Percentiles rank a stretch among this genome's conserved stretches.
These are phyloP conservation scores for Syncephalastrum monosporum DNA, from an alignment of 371 early-diverging fungal genomes.

Conservation along the genomic window DNA sequence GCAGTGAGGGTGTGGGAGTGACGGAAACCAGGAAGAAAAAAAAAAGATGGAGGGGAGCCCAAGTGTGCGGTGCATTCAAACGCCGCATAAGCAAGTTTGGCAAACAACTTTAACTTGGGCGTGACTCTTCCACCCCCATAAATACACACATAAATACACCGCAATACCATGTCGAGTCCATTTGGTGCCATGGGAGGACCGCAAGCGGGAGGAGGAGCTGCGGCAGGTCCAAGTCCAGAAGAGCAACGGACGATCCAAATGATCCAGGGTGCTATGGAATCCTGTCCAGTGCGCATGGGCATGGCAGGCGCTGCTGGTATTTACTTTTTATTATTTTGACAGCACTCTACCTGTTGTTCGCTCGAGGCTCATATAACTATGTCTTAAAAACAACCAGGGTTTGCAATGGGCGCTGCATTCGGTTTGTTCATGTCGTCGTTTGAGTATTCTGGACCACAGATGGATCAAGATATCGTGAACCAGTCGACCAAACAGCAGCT, in stretches of 20 bases:
- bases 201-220: too few species aligned
- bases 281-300: constrained; percentile 76
- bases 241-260: constrained; percentile 42
- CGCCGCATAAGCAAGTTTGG: too few species aligned
- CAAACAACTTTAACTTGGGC: too few species aligned
- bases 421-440: constrained; percentile 92
- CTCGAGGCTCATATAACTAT: not conserved
- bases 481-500: constrained; percentile 78
- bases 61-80: not conserved
- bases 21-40: not conserved
- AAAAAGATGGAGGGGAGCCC: constrained; percentile 1
- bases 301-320: constrained; percentile 76
- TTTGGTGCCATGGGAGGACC: too few species aligned
- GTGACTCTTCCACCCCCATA: too few species aligned
- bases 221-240: constrained; percentile 6
- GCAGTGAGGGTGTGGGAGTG: not conserved
- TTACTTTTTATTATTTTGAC: too few species aligned
- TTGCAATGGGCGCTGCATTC: constrained; percentile 88
- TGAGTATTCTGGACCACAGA: constrained; percentile 68
- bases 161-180: too few species aligned
- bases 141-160: too few species aligned
- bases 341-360: too few species aligned
- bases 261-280: constrained; percentile 59
- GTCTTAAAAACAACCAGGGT: constrained; percentile 50
- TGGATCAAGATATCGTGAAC: constrained; percentile 59